Evolutionary conservation across 441 rosid genomes (phyloP).

Genomic region (Manihot esculenta): DNA sequence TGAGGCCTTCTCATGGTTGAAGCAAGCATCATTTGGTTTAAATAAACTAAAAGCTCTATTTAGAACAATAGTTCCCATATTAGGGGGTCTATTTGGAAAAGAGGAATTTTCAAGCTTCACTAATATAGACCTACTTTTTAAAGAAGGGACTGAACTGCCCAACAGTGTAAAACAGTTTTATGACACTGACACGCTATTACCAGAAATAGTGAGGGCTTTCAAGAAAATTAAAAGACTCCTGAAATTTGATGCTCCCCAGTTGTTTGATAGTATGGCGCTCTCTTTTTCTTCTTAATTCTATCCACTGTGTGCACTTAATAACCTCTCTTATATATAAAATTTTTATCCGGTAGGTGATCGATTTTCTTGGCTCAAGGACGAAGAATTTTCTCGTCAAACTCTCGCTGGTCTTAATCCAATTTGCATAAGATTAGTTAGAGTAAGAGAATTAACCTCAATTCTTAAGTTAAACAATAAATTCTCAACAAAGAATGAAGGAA

Average conservation of each 20-base stretch:
- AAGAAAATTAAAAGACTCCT: slow-evolving; percentile 33
- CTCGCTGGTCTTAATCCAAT: slow-evolving; percentile 75
- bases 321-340: not conserved
- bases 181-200: slow-evolving; percentile 35
- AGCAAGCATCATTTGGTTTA: slow-evolving; percentile 43
- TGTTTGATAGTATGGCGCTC: slow-evolving; percentile 39
- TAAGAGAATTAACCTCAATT: slow-evolving; percentile 17
- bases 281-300: not conserved
- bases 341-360: slow-evolving; percentile 44
- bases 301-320: too few species aligned
- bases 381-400: slow-evolving; percentile 69
- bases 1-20: slow-evolving; percentile 51
- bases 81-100: slow-evolving; percentile 39
- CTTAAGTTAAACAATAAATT: too few species aligned
- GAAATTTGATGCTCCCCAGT: slow-evolving; percentile 48
- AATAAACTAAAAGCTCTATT: slow-evolving; percentile 49
- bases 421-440: slow-evolving; percentile 47
- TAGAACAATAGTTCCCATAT: slow-evolving; percentile 45
- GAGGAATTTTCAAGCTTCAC: slow-evolving; percentile 55
- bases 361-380: slow-evolving; percentile 68
- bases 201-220: slow-evolving; percentile 45
- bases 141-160: slow-evolving; percentile 51
- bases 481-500: too few species aligned
- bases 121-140: slow-evolving; percentile 51
- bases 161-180: slow-evolving; percentile 16